Evolutionary conservation across 1,284 basidiomycete genomes (phyloP).

Genomic region (Pseudozyma sp.): DNA sequence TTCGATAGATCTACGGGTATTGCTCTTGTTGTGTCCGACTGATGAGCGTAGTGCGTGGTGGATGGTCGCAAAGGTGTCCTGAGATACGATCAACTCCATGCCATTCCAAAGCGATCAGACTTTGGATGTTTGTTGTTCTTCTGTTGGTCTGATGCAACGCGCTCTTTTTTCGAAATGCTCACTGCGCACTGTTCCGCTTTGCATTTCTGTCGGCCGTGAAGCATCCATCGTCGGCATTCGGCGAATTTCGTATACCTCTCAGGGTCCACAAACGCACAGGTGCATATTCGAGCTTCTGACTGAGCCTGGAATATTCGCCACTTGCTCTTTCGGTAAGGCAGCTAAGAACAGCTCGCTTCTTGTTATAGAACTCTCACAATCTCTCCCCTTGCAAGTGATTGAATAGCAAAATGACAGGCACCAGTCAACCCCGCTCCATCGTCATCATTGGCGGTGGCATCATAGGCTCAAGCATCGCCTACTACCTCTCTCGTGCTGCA

Average conservation of each 20-base stretch:
- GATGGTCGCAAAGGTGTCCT: not conserved
- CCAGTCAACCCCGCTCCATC: conserved; percentile 45
- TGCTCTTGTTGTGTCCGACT: no score
- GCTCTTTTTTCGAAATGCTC: not conserved
- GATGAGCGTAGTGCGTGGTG: not conserved
- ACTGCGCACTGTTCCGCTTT: not conserved
- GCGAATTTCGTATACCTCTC: conserved; percentile 3
- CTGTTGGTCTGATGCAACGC: not conserved
- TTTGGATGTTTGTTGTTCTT: conserved; percentile 6
- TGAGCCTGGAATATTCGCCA: conserved; percentile 17
- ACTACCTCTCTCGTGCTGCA: conserved; percentile 74
- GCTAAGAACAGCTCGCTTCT: not conserved
- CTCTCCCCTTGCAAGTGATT: not conserved
- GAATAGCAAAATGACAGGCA: conserved; percentile 24
- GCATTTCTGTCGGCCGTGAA: conserved; percentile 1
- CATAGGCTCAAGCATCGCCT: conserved; percentile 85
- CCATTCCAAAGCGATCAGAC: no score
- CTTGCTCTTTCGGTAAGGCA: not conserved
- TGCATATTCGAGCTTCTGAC: conserved; percentile 1
- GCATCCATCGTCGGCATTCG: not conserved
- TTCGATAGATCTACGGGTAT: not conserved
- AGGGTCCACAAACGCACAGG: conserved; percentile 14
- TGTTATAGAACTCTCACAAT: not conserved
- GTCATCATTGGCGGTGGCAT: conserved; percentile 74
- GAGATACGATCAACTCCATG: not conserved